Conservation (phyloP, 768 basidiomycete genomes). For the Gloeophyllum trabeum region DNA sequence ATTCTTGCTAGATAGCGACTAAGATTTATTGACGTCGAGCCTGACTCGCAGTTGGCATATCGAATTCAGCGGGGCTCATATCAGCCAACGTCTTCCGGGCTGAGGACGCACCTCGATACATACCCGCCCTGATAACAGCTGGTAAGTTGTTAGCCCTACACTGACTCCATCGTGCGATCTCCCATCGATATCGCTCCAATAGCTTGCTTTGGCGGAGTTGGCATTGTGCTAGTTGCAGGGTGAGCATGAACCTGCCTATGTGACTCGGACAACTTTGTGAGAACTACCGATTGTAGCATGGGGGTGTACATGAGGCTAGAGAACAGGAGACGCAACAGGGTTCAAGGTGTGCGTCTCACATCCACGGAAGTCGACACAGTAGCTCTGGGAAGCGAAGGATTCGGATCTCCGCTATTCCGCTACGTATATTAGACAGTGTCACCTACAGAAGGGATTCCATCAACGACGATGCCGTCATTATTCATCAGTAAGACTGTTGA, state of each 20-base stretch:
- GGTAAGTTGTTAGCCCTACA: conserved; percentile 16
- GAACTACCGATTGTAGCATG: conserved; percentile 17
- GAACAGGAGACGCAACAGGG: conserved; percentile 28
- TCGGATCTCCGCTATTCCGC: conserved; percentile 28
- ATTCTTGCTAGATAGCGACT: no score
- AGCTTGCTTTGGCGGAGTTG: conserved; percentile 37
- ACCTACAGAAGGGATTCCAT: no score
- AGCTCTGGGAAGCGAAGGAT: conserved; percentile 28
- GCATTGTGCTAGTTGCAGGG: conserved; percentile 29
- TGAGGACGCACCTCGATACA: conserved; percentile 37
- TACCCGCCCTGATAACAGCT: conserved; percentile 35
- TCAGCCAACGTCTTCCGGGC: conserved; percentile 41
- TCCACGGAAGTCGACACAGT: conserved; percentile 35
- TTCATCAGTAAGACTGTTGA: no score
- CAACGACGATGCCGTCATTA: no score
- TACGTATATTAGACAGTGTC: conserved; percentile 42
- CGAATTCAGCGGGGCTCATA: conserved; percentile 28
- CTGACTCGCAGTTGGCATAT: background rate
- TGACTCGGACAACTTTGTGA: no score
- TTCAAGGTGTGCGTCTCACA: conserved; percentile 11
- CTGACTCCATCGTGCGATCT: background rate
- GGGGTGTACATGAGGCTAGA: conserved; percentile 40
- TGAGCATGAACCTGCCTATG: conserved; percentile 10
- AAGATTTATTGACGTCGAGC: no score
- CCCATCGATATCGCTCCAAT: background rate